Percentiles rank a stretch among this genome's conserved stretches.
Evolutionary conservation across 495 filamentous ascomycete species (phyloP).

Genomic region (Hyaloscypha variabilis): DNA sequence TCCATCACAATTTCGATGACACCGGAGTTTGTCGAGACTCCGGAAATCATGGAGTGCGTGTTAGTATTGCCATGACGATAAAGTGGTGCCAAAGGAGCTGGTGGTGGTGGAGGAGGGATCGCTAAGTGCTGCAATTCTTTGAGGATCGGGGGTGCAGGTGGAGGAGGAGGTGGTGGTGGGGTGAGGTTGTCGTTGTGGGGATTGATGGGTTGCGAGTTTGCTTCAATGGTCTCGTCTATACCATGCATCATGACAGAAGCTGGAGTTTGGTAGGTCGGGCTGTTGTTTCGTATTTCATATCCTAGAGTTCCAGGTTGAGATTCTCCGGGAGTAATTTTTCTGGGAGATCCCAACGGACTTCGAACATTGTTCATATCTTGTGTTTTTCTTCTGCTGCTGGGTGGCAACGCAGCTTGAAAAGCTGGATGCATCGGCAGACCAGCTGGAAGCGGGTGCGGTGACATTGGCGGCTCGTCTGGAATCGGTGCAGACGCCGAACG

Average conservation of each 20-base stretch:
- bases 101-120: conserved; percentile 65
- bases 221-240: conserved; percentile 69
- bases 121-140: conserved; percentile 86
- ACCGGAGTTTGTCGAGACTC: conserved; percentile 48
- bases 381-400: conserved; percentile 40
- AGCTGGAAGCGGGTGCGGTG: conserved; percentile 41
- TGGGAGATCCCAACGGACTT: conserved; percentile 29
- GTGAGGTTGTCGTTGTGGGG: conserved; percentile 45
- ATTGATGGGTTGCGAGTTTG: conserved; percentile 36
- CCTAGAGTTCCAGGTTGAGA: conserved; percentile 32
- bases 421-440: conserved; percentile 59
- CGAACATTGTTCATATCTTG: conserved; percentile 15
- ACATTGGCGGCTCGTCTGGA: conserved; percentile 54
- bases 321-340: conserved; percentile 45
- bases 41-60: conserved; percentile 49
- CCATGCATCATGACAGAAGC: conserved; percentile 40
- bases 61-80: conserved; percentile 54
- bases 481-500: conserved; percentile 77
- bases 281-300: conserved; percentile 30
- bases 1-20: conserved; percentile 77
- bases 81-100: conserved; percentile 54
- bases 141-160: conserved; percentile 63
- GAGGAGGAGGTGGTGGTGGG: conserved; percentile 52
- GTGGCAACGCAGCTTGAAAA: conserved; percentile 55
- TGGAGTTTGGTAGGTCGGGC: conserved; percentile 22